Percentiles rank a stretch among this genome's conserved stretches.
phyloP scores from a whole-genome alignment of 495 filamentous ascomycete genomes.

The Hyaloscypha bicolor region DNA sequence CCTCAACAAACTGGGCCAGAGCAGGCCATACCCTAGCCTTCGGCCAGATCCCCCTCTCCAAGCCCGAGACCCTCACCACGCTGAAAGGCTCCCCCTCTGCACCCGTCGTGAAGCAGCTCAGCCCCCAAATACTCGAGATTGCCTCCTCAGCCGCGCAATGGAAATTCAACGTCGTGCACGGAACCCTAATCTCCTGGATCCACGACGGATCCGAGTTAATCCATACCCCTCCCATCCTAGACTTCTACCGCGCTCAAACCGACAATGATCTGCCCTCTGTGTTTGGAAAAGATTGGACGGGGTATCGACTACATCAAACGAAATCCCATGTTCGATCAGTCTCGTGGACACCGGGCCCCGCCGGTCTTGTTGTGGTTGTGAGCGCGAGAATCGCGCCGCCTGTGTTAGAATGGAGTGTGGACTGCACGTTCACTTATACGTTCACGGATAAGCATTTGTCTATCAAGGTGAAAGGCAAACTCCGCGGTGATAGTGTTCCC shows the following conservation, averaged over 20 bases:
- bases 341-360: slow-evolving; percentile 39
- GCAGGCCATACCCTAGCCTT: slow-evolving; percentile 53
- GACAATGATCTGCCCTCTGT: slow-evolving; percentile 62
- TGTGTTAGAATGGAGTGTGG: slow-evolving; percentile 63
- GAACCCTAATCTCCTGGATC: slow-evolving; percentile 42
- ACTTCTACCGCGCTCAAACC: slow-evolving; percentile 59
- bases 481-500: slow-evolving; percentile 45
- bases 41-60: slow-evolving; percentile 47
- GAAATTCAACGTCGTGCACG: slow-evolving; percentile 45
- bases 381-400: slow-evolving; percentile 59
- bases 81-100: slow-evolving; percentile 24
- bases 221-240: slow-evolving; percentile 43
- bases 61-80: slow-evolving; percentile 31
- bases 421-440: slow-evolving; percentile 54
- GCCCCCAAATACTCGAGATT: slow-evolving; percentile 33
- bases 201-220: slow-evolving; percentile 40
- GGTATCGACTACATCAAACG: slow-evolving; percentile 44
- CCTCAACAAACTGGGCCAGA: slow-evolving; percentile 46
- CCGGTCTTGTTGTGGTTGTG: slow-evolving; percentile 38
- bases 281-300: slow-evolving; percentile 44
- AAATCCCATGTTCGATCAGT: slow-evolving; percentile 43
- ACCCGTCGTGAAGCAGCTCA: slow-evolving; percentile 3
- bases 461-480: slow-evolving; percentile 46
- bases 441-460: slow-evolving; percentile 46
- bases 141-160: slow-evolving; percentile 31